These are phyloP conservation scores for Aspergillus sp. DNA, from an alignment of 2,329 filamentous ascomycete genomes.

Conservation along the genomic window DNA sequence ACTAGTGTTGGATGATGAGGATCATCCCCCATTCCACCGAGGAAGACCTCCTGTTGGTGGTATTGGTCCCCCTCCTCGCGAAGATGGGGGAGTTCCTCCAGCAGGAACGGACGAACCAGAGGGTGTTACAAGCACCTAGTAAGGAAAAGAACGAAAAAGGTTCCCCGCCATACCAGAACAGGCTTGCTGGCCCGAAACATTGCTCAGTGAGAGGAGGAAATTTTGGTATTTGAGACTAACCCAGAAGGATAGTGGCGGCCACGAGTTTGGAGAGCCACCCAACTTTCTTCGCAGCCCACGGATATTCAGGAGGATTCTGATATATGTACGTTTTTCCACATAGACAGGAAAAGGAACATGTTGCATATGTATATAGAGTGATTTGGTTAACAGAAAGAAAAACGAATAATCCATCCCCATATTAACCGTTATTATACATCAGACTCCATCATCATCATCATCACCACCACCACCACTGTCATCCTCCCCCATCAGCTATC, in stretches of 20 bases:
- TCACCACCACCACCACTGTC: background rate
- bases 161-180: conserved; percentile 7
- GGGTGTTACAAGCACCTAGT: conserved; percentile 13
- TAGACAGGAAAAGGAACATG: background rate
- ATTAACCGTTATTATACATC: background rate
- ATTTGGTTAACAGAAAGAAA: background rate
- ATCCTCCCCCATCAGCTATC: background rate
- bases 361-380: too few species aligned
- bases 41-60: conserved; percentile 12
- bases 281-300: conserved; percentile 11
- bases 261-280: conserved; percentile 19
- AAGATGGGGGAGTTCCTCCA: conserved; percentile 11
- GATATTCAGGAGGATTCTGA: conserved; percentile 1
- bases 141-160: background rate
- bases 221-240: background rate
- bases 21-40: conserved; percentile 19
- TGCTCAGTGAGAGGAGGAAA: background rate
- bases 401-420: background rate
- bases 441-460: background rate
- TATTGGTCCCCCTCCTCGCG: conserved; percentile 11
- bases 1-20: conserved; percentile 18
- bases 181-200: conserved; percentile 6
- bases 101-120: conserved; percentile 15
- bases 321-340: background rate
- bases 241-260: conserved; percentile 19